Conservation (phyloP, 2,329 filamentous ascomycete species). For the Bimuria novae-zelandiae region DNA sequence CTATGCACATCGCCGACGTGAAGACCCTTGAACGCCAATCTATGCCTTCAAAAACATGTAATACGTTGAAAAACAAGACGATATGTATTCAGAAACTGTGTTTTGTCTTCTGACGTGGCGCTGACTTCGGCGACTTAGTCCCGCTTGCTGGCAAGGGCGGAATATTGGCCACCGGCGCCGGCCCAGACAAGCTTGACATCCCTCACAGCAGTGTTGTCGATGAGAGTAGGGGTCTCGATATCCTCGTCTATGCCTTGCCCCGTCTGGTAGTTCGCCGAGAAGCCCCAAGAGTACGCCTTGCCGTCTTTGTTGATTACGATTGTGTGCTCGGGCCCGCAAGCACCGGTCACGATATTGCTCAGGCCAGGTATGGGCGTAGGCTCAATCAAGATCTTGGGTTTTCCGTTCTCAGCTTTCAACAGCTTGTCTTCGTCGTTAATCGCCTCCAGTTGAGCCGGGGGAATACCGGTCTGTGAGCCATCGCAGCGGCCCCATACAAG, state of each 20-base stretch:
- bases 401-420: constrained; percentile 9
- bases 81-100: background rate
- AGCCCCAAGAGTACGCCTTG: constrained; percentile 78
- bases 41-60: background rate
- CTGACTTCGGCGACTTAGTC: constrained; percentile 14
- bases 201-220: constrained; percentile 82
- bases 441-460: constrained; percentile 31
- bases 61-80: background rate
- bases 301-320: constrained; percentile 72
- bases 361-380: constrained; percentile 67
- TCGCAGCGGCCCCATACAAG: constrained; percentile 66
- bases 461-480: constrained; percentile 58
- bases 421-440: constrained; percentile 45
- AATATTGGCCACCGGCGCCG: constrained; percentile 88
- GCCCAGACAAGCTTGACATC: constrained; percentile 76
- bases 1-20: background rate
- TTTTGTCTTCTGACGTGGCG: too few species aligned
- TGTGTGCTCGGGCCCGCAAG: constrained; percentile 72
- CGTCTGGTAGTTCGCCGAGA: constrained; percentile 79
- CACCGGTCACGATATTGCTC: constrained; percentile 59
- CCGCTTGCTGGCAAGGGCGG: constrained; percentile 58
- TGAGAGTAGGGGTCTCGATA: constrained; percentile 73
- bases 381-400: constrained; percentile 59
- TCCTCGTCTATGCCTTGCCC: constrained; percentile 80
- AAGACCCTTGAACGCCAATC: background rate